Evolutionary conservation across 2,329 filamentous ascomycete genomes (phyloP).

Genomic region (Chalaropsis thielavioides): DNA sequence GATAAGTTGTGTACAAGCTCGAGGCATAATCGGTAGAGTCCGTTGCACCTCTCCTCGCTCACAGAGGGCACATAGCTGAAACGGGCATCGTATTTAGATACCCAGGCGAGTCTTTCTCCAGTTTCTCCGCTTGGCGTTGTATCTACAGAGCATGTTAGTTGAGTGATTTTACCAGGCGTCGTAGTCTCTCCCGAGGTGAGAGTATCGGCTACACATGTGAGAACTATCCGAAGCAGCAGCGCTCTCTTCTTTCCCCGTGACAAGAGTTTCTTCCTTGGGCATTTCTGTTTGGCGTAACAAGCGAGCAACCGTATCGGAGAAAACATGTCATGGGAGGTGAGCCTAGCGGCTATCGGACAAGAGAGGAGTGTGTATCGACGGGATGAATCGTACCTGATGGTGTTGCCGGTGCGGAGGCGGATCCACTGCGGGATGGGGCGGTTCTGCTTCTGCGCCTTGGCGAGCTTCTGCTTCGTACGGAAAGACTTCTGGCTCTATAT

Average conservation of each 20-base stretch:
- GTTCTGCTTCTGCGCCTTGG: conserved; percentile 99
- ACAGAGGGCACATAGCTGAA: conserved; percentile 17
- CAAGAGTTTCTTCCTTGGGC: no score
- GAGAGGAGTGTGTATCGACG: background rate
- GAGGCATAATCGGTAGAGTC: conserved; percentile 12
- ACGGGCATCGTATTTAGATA: conserved; percentile 51
- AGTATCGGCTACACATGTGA: no score
- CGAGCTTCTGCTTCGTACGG: conserved; percentile 99
- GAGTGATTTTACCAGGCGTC: no score
- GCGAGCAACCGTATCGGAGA: background rate
- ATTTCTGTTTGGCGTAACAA: background rate
- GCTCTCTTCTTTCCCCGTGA: no score
- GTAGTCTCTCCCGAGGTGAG: background rate
- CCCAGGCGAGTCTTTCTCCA: conserved; percentile 99
- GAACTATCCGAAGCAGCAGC: no score
- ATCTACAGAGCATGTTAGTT: conserved; percentile 43
- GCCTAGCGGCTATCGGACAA: background rate
- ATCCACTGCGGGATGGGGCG: conserved; percentile 99
- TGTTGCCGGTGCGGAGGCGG: conserved; percentile 94
- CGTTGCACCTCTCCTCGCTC: conserved; percentile 15
- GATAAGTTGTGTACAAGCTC: conserved; percentile 13
- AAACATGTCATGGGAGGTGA: background rate
- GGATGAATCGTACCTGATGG: conserved; percentile 65
- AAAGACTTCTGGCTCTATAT: conserved; percentile 96
- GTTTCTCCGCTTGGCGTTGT: conserved; percentile 99